Evolutionary conservation across 2,329 filamentous ascomycete species (phyloP).

Genomic region (Alternaria alternata): DNA sequence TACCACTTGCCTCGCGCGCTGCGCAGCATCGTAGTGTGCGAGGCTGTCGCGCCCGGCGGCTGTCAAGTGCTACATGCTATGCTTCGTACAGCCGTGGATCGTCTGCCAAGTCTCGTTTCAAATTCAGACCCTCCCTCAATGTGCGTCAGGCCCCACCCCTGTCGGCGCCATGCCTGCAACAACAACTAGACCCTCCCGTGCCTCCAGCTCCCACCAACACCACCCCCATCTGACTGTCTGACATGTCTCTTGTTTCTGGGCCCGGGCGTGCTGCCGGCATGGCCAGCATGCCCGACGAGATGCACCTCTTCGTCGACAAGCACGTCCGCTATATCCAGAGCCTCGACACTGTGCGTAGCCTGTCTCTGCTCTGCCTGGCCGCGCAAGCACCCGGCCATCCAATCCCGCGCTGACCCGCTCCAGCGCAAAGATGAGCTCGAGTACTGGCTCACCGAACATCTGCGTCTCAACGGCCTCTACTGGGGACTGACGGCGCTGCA

Average conservation of each 20-base stretch:
- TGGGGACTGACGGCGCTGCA: conserved; percentile 93
- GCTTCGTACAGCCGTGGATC: not conserved
- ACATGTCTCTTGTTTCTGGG: conserved; percentile 68
- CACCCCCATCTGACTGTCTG: conserved; percentile 3
- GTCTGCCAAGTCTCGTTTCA: conserved; percentile 17
- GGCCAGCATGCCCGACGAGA: conserved; percentile 56
- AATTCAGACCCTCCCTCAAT: conserved; percentile 4
- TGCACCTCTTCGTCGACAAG: conserved; percentile 65
- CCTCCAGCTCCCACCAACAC: conserved; percentile 3
- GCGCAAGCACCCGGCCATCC: conserved; percentile 25
- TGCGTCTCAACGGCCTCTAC: conserved; percentile 94
- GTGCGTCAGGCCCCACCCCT: conserved; percentile 7
- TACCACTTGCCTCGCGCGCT: not conserved
- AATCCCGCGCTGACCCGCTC: conserved; percentile 50
- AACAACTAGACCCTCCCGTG: conserved; percentile 3
- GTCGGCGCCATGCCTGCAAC: conserved; percentile 13
- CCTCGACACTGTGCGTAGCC: conserved; percentile 76
- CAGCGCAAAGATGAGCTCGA: conserved; percentile 92
- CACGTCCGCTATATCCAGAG: conserved; percentile 95
- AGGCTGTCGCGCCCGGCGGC: not conserved
- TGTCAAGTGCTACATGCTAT: not conserved
- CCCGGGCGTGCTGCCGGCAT: conserved; percentile 60
- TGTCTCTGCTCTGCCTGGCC: conserved; percentile 20
- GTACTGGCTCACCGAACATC: conserved; percentile 97
- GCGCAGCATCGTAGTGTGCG: not conserved